phyloP scores from a whole-genome alignment of 2,329 filamentous ascomycete genomes.

The Plectosphaerella cucumerina region DNA sequence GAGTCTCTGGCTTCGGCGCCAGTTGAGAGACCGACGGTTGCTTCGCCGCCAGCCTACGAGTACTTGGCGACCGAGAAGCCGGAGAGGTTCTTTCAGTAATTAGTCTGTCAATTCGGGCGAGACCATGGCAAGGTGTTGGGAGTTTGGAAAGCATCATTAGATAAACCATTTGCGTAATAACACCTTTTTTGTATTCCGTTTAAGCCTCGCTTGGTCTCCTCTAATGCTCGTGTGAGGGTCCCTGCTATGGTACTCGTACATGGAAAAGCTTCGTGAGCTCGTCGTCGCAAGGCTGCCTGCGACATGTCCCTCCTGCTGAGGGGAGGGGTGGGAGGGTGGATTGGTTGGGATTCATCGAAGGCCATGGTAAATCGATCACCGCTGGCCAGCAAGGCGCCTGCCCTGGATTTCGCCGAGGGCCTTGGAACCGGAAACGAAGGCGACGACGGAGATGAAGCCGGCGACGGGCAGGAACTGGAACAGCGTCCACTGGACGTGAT shows the following conservation, averaged over 20 bases:
- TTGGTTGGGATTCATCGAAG: neutral
- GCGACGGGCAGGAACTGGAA: conserved; percentile 82
- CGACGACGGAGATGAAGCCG: conserved; percentile 61
- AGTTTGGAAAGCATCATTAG: too few relatives aligned
- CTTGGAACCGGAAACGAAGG: conserved; percentile 83
- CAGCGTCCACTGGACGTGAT: conserved; percentile 88
- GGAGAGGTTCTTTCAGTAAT: too few relatives aligned
- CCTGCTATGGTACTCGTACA: neutral
- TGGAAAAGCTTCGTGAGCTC: neutral
- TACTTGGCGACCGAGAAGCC: neutral
- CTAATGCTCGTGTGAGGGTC: neutral
- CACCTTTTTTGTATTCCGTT: neutral
- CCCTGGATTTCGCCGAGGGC: conserved; percentile 91
- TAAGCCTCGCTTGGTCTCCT: neutral
- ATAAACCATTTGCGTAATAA: neutral
- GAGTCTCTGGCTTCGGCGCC: neutral
- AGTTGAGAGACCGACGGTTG: neutral
- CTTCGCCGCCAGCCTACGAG: conserved; percentile 9
- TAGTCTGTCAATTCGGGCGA: too few relatives aligned
- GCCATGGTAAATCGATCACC: conserved; percentile 29
- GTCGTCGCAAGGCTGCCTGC: neutral
- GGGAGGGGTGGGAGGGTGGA: too few relatives aligned
- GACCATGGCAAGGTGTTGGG: too few relatives aligned
- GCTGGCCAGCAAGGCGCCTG: conserved; percentile 72
- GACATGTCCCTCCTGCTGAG: neutral